These are phyloP conservation scores for Blepharisma undulans DNA, from an alignment of 169 alveolate species.

Conservation along the genomic window DNA sequence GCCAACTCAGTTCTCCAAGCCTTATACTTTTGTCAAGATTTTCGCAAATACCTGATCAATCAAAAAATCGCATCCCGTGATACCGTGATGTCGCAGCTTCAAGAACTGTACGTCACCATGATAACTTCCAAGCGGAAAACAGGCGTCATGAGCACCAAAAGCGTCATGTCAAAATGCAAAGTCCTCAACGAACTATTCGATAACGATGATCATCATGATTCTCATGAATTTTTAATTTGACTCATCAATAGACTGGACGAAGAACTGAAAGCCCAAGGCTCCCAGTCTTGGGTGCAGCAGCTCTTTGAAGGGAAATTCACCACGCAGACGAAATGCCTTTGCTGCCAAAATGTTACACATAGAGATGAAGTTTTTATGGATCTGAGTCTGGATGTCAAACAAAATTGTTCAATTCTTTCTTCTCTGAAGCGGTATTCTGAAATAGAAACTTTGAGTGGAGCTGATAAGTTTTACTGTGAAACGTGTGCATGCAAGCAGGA, in stretches of 20 bases:
- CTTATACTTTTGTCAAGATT: conserved; percentile 61
- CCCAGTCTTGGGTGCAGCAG: conserved; percentile 51
- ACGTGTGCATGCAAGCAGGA: conserved; percentile 65
- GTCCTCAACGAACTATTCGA: conserved; percentile 61
- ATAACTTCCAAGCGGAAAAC: conserved; percentile 43
- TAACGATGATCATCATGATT: conserved; percentile 76
- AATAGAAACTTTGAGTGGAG: conserved; percentile 59
- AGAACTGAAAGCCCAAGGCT: conserved; percentile 41
- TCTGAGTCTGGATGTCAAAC: conserved; percentile 58
- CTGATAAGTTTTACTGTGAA: conserved; percentile 74
- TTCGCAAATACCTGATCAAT: conserved; percentile 46
- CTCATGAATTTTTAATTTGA: conserved; percentile 80
- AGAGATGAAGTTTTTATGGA: conserved; percentile 71
- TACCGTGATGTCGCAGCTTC: conserved; percentile 37
- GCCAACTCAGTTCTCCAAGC: conserved; percentile 70
- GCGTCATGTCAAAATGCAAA: conserved; percentile 57
- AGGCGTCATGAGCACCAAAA: conserved; percentile 53
- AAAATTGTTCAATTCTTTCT: conserved; percentile 53
- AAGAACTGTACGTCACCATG: conserved; percentile 48
- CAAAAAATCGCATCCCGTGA: neutral
- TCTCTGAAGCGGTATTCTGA: conserved; percentile 57
- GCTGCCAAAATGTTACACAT: conserved; percentile 62
- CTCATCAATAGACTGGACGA: conserved; percentile 59
- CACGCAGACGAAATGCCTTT: conserved; percentile 54
- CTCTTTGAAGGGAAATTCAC: conserved; percentile 66